Evolutionary conservation across 768 basidiomycete genomes (phyloP), one percentile per base, ranked within the genome.

Genomic region (Crepidotus variabilis): DNA sequence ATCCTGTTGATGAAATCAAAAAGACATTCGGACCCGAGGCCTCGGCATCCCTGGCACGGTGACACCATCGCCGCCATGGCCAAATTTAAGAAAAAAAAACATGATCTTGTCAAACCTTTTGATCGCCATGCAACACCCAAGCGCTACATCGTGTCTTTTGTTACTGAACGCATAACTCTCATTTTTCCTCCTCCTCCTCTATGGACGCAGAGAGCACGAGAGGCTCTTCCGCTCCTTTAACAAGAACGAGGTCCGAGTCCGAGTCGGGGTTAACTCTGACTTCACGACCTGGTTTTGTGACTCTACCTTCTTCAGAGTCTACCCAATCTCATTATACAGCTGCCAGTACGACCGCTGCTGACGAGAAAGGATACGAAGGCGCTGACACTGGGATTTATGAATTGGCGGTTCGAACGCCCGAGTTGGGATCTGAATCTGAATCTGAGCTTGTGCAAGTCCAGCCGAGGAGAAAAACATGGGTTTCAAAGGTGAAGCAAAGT

Each of bases 401-500:
- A 11, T 11, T 43, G 3, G 13, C 39, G 3, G 39, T 43, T 23
- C 47, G 63, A 5, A 59, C 58, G 33, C 51, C 51, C 21, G 61
- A 50, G 35, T 61, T 60, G n/a, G 46, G 50, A 23, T 16, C 58
- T 39, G 33, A 59, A 3, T 53, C 51, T 7, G 28, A 28, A 28
- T 28, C 28, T 28, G 28, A 8, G 8, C n/a, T n/a, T n/a, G n/a
- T n/a, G n/a, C 28, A 28, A 4, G 28, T 28, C 28, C 4, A 28
- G 8, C 58, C 52, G 3, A 35, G 36, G 52, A 55, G 47, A 45
- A 52, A 39, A 16, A 57, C 66, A 22, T 60, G 68, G 57, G 52
- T 59, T 6, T 52, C 59, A n/a, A 58, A 55, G 53, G 58, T 51
- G 13, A 61, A 60, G 16, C 61, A 55, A 43, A 48, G 58, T 14